Evolutionary conservation across 2,329 filamentous ascomycete genomes (phyloP).

Genomic region (Beauveria sp.): DNA sequence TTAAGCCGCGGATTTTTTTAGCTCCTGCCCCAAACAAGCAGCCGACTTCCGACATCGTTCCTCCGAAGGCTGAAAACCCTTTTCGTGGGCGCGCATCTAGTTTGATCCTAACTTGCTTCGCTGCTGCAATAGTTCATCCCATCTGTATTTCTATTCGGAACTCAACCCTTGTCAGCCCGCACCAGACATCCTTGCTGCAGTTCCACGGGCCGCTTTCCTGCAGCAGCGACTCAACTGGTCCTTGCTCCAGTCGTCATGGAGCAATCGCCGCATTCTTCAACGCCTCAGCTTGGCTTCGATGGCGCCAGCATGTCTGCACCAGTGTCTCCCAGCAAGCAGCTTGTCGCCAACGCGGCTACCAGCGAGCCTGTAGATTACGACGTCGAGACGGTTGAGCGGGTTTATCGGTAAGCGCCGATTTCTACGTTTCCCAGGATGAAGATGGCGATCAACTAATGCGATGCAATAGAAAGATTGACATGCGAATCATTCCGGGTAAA

Average conservation of each 20-base stretch:
- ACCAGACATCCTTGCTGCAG: neutral
- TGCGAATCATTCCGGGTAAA: slow-evolving; percentile 51
- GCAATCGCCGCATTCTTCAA: neutral
- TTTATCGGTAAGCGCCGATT: slow-evolving; percentile 36
- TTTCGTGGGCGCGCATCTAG: neutral
- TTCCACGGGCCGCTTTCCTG: neutral
- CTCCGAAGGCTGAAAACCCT: neutral
- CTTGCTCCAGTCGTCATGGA: neutral
- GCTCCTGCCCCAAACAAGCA: neutral
- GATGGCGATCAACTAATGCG: neutral
- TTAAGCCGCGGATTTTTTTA: neutral
- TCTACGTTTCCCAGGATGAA: neutral
- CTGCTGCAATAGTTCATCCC: neutral
- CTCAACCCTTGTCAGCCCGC: too few relatives aligned
- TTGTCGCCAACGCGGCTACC: neutral
- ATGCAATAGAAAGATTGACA: slow-evolving; percentile 41
- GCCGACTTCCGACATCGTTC: slow-evolving; percentile 6
- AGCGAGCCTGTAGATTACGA: slow-evolving; percentile 32
- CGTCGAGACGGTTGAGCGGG: slow-evolving; percentile 43
- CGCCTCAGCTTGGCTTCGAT: slow-evolving; percentile 3
- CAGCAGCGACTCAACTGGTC: neutral
- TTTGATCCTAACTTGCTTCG: neutral
- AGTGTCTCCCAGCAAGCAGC: neutral
- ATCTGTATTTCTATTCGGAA: neutral
- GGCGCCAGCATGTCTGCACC: neutral